Percentiles rank a stretch among this genome's conserved stretches.
Conservation (phyloP, 2,329 filamentous ascomycete species). For the Beauveria asiatica region DNA sequence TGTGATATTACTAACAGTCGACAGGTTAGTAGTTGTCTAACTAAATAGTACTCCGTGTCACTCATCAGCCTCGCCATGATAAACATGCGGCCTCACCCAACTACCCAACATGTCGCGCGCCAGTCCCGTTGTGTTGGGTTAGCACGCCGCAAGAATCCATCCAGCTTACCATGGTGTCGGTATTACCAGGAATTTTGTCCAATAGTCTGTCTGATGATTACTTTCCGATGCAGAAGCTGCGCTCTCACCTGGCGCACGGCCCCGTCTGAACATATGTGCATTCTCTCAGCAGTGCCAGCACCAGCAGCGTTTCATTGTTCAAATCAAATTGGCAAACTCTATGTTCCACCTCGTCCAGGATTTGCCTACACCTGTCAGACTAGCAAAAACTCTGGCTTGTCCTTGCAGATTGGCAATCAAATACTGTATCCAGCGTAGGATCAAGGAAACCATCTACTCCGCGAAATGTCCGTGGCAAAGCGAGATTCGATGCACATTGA, state of each 20-base stretch:
- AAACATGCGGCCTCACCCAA: background rate
- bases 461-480: too few species aligned
- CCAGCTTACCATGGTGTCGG: background rate
- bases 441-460: background rate
- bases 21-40: background rate
- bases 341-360: background rate
- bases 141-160: background rate
- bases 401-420: too few species aligned
- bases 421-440: background rate
- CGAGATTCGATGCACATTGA: too few species aligned
- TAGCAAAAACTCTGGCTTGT: background rate
- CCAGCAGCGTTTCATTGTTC: slow-evolving; percentile 6
- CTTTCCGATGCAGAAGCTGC: too few species aligned
- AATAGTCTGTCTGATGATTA: too few species aligned
- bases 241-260: background rate
- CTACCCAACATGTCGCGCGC: background rate
- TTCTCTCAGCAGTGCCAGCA: background rate
- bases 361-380: background rate
- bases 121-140: background rate
- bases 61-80: background rate
- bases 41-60: background rate
- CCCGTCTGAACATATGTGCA: background rate
- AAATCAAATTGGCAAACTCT: background rate
- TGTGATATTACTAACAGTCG: background rate
- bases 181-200: background rate